A percentile compares a stretch with the other conserved stretches of the same genome.
phyloP scores from a whole-genome alignment of 805 yeast species.

The Ogataea pilisensis region DNA sequence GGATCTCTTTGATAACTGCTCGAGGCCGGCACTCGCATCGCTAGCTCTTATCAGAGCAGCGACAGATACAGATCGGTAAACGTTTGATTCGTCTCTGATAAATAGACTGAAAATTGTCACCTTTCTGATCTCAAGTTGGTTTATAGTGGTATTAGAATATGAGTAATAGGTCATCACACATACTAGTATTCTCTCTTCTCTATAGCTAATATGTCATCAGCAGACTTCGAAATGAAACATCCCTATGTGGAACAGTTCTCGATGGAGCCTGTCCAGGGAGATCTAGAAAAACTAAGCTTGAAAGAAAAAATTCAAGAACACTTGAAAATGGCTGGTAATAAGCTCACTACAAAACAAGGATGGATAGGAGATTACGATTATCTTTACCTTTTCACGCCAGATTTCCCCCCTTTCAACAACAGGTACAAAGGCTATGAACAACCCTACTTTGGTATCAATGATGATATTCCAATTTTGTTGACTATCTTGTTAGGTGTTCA shows the following conservation, averaged over 20 bases:
- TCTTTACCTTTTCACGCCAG: slow-evolving; percentile 67
- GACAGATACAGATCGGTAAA: no score
- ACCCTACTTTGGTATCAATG: slow-evolving; percentile 71
- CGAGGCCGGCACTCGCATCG: no score
- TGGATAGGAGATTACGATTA: slow-evolving; percentile 76
- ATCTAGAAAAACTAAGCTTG: background rate
- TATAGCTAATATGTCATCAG: no score
- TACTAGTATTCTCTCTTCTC: no score
- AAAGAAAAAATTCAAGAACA: background rate
- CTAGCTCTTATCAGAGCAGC: no score
- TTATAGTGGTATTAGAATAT: no score
- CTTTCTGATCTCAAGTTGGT: no score
- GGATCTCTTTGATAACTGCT: no score
- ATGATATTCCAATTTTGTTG: slow-evolving; percentile 64
- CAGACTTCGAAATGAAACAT: background rate
- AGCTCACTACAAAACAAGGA: slow-evolving; percentile 66
- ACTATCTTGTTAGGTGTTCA: slow-evolving; percentile 72
- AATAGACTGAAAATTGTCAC: no score
- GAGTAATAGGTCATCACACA: no score
- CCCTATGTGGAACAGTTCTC: background rate
- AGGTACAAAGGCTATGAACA: slow-evolving; percentile 44
- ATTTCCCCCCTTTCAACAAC: slow-evolving; percentile 52
- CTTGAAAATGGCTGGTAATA: background rate
- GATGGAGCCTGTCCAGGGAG: background rate
- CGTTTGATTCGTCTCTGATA: no score